A percentile compares a stretch with the other conserved stretches of the same genome.
Evolutionary conservation across 768 basidiomycete species (phyloP).

Genomic region (Leccinum longicurvipes): DNA sequence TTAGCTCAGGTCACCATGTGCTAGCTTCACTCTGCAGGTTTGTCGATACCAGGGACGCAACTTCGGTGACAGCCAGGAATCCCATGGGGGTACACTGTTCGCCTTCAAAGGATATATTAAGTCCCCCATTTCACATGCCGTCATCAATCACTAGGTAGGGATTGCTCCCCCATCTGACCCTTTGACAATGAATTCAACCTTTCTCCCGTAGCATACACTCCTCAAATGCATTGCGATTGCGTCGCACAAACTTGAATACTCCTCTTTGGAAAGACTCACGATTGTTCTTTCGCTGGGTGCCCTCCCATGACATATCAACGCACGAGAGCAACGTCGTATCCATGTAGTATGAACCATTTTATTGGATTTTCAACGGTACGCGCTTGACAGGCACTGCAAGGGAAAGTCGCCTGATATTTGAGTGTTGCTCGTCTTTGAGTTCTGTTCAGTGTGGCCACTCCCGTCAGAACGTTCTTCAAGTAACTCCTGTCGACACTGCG

Average conservation of each 20-base stretch:
- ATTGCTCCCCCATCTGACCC: neutral
- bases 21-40: neutral
- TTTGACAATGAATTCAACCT: neutral
- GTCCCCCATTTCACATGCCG: neutral
- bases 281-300: neutral
- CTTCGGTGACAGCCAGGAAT: neutral
- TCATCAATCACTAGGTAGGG: neutral
- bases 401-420: neutral
- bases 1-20: neutral
- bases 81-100: neutral
- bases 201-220: neutral
- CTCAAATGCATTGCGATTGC: neutral
- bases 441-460: neutral
- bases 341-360: no score
- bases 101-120: neutral
- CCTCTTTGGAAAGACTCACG: neutral
- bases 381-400: neutral
- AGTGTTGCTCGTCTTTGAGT: neutral
- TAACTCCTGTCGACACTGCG: neutral
- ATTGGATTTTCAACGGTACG: neutral
- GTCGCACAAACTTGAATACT: neutral
- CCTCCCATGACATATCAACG: neutral
- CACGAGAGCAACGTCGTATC: no score
- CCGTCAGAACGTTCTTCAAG: neutral
- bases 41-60: neutral